Percentiles rank a stretch among this genome's conserved stretches.
Evolutionary conservation across 331 rosid species (phyloP).

Genomic region (Quercus tomentella): DNA sequence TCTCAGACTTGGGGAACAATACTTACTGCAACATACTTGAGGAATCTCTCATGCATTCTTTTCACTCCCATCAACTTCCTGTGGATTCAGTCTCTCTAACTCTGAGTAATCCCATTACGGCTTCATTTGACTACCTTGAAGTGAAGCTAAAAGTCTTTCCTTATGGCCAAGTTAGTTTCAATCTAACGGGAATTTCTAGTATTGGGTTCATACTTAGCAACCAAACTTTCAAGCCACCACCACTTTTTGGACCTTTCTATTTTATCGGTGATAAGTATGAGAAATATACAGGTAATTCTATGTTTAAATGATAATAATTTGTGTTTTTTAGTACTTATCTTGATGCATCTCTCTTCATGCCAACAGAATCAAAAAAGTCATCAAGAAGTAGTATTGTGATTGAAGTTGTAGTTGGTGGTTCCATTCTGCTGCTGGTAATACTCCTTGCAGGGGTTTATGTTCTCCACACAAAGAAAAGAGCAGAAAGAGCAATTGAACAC

Average conservation of each 20-base stretch:
- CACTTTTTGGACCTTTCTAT: constrained; percentile 42
- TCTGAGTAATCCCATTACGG: constrained; percentile 26
- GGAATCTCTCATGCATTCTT: constrained; percentile 15
- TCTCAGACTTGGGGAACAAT: constrained; percentile 30
- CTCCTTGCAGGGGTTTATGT: constrained; percentile 46
- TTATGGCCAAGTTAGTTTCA: constrained; percentile 42
- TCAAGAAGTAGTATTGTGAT: constrained; percentile 32
- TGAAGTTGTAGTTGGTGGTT: constrained; percentile 59
- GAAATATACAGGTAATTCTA: constrained; percentile 25
- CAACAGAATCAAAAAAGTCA: constrained; percentile 22
- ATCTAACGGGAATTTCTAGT: constrained; percentile 34
- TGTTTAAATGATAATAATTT: not conserved
- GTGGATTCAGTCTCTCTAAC: constrained; percentile 64
- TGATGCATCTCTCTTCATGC: not conserved
- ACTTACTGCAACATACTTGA: constrained; percentile 33
- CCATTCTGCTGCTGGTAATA: constrained; percentile 36
- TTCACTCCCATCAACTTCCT: constrained; percentile 14
- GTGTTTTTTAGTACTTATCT: not conserved
- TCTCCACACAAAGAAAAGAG: constrained; percentile 46
- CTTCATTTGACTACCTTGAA: constrained; percentile 31
- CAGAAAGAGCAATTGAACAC: constrained; percentile 21
- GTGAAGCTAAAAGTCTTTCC: constrained; percentile 57
- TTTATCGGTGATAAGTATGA: constrained; percentile 22
- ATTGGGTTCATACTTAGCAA: constrained; percentile 54
- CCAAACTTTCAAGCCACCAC: constrained; percentile 50